phyloP scores from a whole-genome alignment of 1,284 basidiomycete genomes.

The Lentinula novae-zelandiae region DNA sequence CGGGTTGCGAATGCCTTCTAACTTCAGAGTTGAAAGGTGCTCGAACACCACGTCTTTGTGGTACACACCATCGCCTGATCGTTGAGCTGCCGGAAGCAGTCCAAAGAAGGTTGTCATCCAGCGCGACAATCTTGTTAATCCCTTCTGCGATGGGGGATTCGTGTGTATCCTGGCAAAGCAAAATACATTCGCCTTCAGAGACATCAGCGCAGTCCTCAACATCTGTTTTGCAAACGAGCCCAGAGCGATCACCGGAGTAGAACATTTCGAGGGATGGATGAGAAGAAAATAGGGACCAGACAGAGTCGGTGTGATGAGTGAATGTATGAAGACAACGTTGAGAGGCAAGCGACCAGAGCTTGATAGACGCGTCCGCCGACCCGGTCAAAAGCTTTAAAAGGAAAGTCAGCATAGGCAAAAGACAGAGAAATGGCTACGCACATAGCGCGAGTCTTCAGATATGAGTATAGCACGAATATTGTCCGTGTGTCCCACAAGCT shows the following conservation, averaged over 20 bases:
- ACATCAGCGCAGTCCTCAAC: conserved; percentile 79
- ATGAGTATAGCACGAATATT: conserved; percentile 90
- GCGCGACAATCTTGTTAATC: conserved; percentile 79
- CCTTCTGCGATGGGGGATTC: conserved; percentile 51
- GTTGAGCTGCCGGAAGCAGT: conserved; percentile 83
- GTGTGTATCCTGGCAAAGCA: conserved; percentile 73
- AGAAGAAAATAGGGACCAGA: conserved; percentile 89
- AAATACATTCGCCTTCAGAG: conserved; percentile 85
- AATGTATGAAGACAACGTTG: conserved; percentile 96
- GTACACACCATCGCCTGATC: conserved; percentile 78
- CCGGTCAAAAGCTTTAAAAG: conserved; percentile 74
- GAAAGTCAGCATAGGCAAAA: conserved; percentile 8
- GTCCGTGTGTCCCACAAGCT: conserved; percentile 92
- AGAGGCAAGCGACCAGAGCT: conserved; percentile 88
- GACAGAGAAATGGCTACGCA: conserved; percentile 36
- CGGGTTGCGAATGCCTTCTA: background rate
- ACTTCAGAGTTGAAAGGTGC: conserved; percentile 16
- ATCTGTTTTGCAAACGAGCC: conserved; percentile 87
- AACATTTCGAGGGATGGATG: conserved; percentile 90
- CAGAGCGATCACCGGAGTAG: conserved; percentile 93
- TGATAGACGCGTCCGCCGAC: conserved; percentile 84
- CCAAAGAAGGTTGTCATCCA: conserved; percentile 90
- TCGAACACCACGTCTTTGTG: conserved; percentile 39
- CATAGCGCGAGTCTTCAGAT: conserved; percentile 86
- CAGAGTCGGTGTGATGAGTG: conserved; percentile 91